A percentile compares a stretch with the other conserved stretches of the same genome.
These are phyloP conservation scores for Albifimbria verrucaria DNA, from an alignment of 2,329 filamentous ascomycete species.

Conservation along the genomic window DNA sequence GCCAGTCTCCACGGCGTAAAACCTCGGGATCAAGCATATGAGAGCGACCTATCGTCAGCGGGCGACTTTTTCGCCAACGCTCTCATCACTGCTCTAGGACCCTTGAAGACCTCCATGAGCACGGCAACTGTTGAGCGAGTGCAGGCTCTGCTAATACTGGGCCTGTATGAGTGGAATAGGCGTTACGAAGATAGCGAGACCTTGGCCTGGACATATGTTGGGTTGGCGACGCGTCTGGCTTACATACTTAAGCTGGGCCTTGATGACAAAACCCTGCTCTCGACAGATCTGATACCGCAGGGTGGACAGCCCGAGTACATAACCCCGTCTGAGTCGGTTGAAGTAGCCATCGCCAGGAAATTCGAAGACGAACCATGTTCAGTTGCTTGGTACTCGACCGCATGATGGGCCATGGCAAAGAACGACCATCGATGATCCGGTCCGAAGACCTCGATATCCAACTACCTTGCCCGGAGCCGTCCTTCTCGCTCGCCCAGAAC, in stretches of 20 bases:
- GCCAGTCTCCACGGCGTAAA: conserved; percentile 28
- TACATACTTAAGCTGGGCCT: conserved; percentile 60
- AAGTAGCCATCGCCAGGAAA: conserved; percentile 52
- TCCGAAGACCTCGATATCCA: conserved; percentile 60
- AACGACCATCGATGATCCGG: conserved; percentile 56
- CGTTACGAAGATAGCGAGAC: conserved; percentile 49
- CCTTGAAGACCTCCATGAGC: conserved; percentile 43
- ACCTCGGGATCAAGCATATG: conserved; percentile 29
- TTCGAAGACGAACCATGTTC: conserved; percentile 68
- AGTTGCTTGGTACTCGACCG: conserved; percentile 72
- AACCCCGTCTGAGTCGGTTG: conserved; percentile 11
- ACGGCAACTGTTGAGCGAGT: conserved; percentile 58
- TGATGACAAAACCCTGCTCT: conserved; percentile 35
- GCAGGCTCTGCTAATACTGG: conserved; percentile 68
- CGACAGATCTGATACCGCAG: conserved; percentile 1
- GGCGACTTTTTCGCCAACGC: conserved; percentile 64
- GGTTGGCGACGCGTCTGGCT: conserved; percentile 61
- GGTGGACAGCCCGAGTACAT: conserved; percentile 1
- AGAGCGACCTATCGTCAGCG: conserved; percentile 33
- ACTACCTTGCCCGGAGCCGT: conserved; percentile 63
- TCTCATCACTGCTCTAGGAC: conserved; percentile 49
- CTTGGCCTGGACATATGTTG: conserved; percentile 64
- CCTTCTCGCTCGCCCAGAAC: conserved; percentile 60
- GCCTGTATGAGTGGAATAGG: conserved; percentile 69
- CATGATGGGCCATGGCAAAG: conserved; percentile 62